Conservation (phyloP, 768 basidiomycete genomes). For the Mycena amicta region DNA sequence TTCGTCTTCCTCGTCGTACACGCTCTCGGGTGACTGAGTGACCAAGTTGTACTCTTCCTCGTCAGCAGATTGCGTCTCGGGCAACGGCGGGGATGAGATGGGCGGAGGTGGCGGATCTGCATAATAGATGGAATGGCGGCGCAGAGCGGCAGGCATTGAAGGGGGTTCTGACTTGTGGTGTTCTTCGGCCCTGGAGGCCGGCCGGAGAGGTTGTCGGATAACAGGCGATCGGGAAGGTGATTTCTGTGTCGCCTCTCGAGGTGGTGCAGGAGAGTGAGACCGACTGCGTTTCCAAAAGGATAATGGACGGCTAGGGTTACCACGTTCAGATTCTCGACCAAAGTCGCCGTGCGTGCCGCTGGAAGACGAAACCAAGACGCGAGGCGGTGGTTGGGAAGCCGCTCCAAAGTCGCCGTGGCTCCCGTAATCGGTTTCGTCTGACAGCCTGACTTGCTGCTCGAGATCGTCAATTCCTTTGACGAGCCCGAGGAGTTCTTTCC, state of each 20-base stretch:
- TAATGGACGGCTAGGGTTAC: constrained; percentile 6
- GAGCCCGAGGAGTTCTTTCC: constrained; percentile 28
- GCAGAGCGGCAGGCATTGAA: constrained; percentile 28
- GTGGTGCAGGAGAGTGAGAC: constrained; percentile 17
- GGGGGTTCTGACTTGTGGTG: constrained; percentile 3
- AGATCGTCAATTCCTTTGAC: constrained; percentile 25
- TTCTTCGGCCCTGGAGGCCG: constrained; percentile 1
- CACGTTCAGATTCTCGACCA: constrained; percentile 6
- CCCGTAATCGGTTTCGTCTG: not conserved
- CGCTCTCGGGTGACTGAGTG: constrained; percentile 15
- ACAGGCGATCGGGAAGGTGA: constrained; percentile 34
- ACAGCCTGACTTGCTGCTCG: constrained; percentile 7
- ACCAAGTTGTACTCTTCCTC: constrained; percentile 6
- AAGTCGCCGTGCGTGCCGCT: constrained; percentile 4
- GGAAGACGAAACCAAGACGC: constrained; percentile 21
- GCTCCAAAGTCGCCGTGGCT: constrained; percentile 1
- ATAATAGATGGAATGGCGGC: constrained; percentile 34
- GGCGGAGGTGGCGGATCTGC: constrained; percentile 5
- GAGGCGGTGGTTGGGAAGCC: constrained; percentile 9
- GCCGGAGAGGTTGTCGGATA: constrained; percentile 22
- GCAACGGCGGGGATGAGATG: not conserved
- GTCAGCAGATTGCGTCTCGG: not conserved
- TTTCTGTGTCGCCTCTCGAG: constrained; percentile 11
- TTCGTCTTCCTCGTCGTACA: constrained; percentile 18
- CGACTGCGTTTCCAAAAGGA: constrained; percentile 16